Base-by-base conservation (phyloP, 2,329 filamentous ascomycete genomes). In the Aspergillus niger region DNA sequence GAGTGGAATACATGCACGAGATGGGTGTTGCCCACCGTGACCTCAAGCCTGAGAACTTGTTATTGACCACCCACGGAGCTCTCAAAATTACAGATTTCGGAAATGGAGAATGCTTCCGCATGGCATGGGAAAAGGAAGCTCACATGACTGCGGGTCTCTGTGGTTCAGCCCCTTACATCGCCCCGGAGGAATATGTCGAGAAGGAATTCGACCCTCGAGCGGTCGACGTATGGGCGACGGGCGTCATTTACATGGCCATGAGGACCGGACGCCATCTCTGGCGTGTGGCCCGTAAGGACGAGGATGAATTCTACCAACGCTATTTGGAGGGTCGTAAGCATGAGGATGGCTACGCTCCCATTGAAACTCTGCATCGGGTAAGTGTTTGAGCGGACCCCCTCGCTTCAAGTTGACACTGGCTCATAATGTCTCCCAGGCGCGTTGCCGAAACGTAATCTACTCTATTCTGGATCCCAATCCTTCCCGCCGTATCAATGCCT, bases 171-270 rank as follows among this genome's bases (percentile, higher is more conserved):
- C 95, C 95, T 0, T 99, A 99, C 74, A 99, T 99, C 68, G 91
- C 95, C 1, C 95, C 95, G 0, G 95, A 99, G 75, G 95, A 99
- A 76, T 99, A 99, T 71, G 86, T 89, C 2, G 93, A 96, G 73
- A 92, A 89, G 75, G 95, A 99, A 74, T 99, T 99, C 67, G 95
- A 99, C 72, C 95, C 95, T 30, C 86, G 95, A 60, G 94, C 95
- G n/a, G 94, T 99, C 52, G 95, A 99, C 72, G 90, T 98, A 13
- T 99, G 95, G 95, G 95, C 95, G 24, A 97, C 92, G 62, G 95
- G 95, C 73, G 95, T 99, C 55, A 99, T 99, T 62, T 99, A 99
- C 80, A 99, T 99, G 95, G 95, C 95, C 13, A 99, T 99, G 95
- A 86, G 95, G 60, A 98, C 94, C 2, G 95, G 95, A 5, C 86